These are phyloP conservation scores for Trametes coccinea DNA, from an alignment of 768 basidiomycete genomes.

Conservation along the genomic window DNA sequence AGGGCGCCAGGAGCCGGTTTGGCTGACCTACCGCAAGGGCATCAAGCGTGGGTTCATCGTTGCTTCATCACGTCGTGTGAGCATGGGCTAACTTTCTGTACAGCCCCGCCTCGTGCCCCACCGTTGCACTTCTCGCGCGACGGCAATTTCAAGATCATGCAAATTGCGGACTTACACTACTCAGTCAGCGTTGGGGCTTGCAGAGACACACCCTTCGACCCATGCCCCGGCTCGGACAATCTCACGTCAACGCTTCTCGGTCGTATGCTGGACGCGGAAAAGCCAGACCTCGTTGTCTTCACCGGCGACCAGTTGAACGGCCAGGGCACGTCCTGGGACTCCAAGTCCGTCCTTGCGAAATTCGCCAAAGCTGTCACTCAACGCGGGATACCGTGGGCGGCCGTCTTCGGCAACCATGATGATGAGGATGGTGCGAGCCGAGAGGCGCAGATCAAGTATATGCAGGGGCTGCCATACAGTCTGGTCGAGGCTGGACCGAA, in stretches of 20 bases:
- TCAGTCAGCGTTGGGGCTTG: conserved; percentile 80
- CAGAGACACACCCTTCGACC: conserved; percentile 59
- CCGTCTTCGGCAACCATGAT: conserved; percentile 95
- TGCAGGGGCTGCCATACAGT: conserved; percentile 84
- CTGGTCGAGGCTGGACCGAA: conserved; percentile 79
- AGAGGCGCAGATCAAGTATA: conserved; percentile 63
- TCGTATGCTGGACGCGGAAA: conserved; percentile 71
- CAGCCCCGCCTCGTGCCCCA: conserved; percentile 69
- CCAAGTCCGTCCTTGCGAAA: conserved; percentile 85
- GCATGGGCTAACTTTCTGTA: not conserved
- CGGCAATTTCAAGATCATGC: conserved; percentile 87
- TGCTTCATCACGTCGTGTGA: not conserved
- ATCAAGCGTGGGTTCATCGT: conserved; percentile 59
- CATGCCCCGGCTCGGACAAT: conserved; percentile 69
- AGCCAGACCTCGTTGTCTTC: conserved; percentile 91
- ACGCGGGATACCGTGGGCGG: conserved; percentile 83
- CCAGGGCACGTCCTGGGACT: conserved; percentile 87
- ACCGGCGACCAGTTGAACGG: conserved; percentile 94
- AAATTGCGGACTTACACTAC: conserved; percentile 93
- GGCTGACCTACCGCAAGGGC: conserved; percentile 69
- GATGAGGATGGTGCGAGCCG: conserved; percentile 65
- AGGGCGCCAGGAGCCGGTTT: conserved; percentile 49
- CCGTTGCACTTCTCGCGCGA: conserved; percentile 80
- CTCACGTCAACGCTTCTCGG: conserved; percentile 75
- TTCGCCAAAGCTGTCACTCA: conserved; percentile 78